These are phyloP conservation scores for Eucalyptus regnans DNA, from an alignment of 345 rosid species.

Conservation along the genomic window DNA sequence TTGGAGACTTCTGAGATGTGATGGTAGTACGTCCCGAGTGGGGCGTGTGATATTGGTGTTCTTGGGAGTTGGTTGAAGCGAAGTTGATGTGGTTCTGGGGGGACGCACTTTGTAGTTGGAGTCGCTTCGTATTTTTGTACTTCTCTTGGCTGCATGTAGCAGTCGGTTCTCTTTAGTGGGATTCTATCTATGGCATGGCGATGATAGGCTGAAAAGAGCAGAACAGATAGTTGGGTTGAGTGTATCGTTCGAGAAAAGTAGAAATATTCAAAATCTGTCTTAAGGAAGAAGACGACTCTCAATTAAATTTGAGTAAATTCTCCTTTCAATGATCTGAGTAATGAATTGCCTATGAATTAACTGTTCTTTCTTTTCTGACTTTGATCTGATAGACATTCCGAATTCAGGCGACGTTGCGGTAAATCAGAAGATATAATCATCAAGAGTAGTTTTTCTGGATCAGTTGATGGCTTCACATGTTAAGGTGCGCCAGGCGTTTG, in stretches of 20 bases:
- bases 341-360: neutral
- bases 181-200: neutral
- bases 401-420: neutral
- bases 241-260: no score
- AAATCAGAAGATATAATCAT: neutral
- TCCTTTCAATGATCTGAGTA: neutral
- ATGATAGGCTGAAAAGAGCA: neutral
- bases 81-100: neutral
- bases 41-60: neutral
- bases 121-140: neutral
- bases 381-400: neutral
- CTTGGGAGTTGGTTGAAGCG: neutral
- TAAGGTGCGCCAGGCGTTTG: constrained; percentile 24
- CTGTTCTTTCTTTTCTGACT: neutral
- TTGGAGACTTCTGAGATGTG: neutral
- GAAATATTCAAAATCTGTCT: no score
- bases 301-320: neutral
- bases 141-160: neutral
- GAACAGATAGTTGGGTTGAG: no score
- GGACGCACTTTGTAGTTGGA: neutral
- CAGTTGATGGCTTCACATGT: constrained; percentile 9
- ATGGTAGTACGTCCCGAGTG: neutral
- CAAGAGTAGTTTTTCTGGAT: neutral
- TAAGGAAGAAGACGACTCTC: no score
- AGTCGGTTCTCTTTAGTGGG: neutral